These are phyloP conservation scores for Gossypium davidsonii DNA, from an alignment of 441 rosid genomes.

Conservation along the genomic window DNA sequence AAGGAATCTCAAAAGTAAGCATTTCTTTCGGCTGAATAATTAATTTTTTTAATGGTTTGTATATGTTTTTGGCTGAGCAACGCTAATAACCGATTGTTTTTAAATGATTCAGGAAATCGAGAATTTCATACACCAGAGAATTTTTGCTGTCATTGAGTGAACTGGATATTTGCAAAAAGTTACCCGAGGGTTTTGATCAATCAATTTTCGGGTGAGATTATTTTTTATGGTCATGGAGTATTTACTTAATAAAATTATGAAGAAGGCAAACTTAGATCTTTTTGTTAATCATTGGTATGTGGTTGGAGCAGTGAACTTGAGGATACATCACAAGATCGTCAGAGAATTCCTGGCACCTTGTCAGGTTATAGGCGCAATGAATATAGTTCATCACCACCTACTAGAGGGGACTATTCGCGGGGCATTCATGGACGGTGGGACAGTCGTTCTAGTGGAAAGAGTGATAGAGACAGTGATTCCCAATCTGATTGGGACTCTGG, in stretches of 20 bases:
- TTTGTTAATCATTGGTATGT: slow-evolving; percentile 1
- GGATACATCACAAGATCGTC: slow-evolving; percentile 60
- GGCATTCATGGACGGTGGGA: slow-evolving; percentile 86
- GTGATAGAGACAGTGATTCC: slow-evolving; percentile 69
- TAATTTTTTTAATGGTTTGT: not conserved
- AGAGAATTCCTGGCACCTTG: slow-evolving; percentile 52
- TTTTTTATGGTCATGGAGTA: not conserved
- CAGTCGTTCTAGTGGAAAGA: slow-evolving; percentile 66
- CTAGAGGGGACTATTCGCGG: slow-evolving; percentile 67
- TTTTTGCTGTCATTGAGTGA: slow-evolving; percentile 66
- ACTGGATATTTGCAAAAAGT: slow-evolving; percentile 63
- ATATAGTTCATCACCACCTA: slow-evolving; percentile 86
- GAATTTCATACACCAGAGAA: slow-evolving; percentile 55
- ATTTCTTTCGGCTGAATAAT: slow-evolving; percentile 10
- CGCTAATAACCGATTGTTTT: not conserved
- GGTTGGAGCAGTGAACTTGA: slow-evolving; percentile 49
- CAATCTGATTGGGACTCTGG: slow-evolving; percentile 82
- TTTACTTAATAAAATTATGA: not conserved
- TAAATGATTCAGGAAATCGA: slow-evolving; percentile 48
- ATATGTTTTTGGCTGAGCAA: not conserved
- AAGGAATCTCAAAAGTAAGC: slow-evolving; percentile 37
- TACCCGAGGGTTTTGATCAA: slow-evolving; percentile 55
- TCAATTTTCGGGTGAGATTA: slow-evolving; percentile 53
- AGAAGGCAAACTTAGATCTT: not conserved
- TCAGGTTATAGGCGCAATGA: slow-evolving; percentile 60